phyloP scores from a whole-genome alignment of 129 eudicot genomes.

The Apium graveolens region DNA sequence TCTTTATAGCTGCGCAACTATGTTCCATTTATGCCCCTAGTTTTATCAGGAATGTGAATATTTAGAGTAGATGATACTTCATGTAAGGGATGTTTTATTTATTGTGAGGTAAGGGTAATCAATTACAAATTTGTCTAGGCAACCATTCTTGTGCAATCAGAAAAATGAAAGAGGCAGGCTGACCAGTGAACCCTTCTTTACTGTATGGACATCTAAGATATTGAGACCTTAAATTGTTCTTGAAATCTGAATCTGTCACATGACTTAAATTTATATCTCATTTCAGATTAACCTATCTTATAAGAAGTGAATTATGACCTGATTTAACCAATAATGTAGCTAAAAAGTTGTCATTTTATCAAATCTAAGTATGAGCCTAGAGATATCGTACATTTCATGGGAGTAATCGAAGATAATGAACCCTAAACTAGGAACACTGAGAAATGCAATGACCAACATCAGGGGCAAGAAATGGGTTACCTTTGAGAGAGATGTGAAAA shows the following conservation, averaged over 20 bases:
- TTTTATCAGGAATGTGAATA: background rate
- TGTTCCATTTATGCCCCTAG: background rate
- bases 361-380: background rate
- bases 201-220: too few relatives aligned
- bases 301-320: background rate
- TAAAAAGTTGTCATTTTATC: background rate
- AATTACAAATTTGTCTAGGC: background rate
- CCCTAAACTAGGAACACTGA: too few relatives aligned
- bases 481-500: too few relatives aligned
- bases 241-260: too few relatives aligned
- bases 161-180: background rate
- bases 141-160: background rate
- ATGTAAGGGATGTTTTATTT: background rate
- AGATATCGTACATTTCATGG: background rate
- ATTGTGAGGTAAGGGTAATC: background rate
- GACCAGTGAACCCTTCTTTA: too few relatives aligned
- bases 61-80: background rate
- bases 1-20: background rate
- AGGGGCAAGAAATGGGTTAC: too few relatives aligned
- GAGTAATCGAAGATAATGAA: too few relatives aligned
- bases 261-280: too few relatives aligned
- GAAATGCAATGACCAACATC: too few relatives aligned
- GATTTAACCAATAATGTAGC: background rate
- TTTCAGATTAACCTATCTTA: background rate
- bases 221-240: too few relatives aligned